phyloP scores from a whole-genome alignment of 1,139 yeast genomes.

The Wickerhamomyces sp. region DNA sequence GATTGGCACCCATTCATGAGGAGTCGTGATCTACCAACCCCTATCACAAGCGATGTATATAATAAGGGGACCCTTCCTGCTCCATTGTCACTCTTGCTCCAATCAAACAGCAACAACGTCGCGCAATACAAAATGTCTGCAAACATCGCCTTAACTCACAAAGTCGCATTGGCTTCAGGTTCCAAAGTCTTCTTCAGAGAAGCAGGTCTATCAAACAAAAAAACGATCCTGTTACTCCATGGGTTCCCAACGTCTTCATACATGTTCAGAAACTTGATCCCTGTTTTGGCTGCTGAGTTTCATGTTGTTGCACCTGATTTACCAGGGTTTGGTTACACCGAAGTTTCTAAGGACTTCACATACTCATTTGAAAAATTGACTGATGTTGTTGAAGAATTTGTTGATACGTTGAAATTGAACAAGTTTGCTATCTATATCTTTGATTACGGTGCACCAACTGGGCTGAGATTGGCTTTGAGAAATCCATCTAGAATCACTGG shows the following conservation, averaged over 20 bases:
- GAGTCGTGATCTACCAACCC: too few species aligned
- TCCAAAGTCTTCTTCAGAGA: constrained; percentile 34
- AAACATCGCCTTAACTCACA: background rate
- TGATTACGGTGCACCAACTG: constrained; percentile 43
- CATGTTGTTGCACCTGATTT: constrained; percentile 42
- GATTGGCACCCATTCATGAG: too few species aligned
- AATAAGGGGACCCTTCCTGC: too few species aligned
- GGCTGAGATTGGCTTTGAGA: constrained; percentile 32
- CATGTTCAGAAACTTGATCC: constrained; percentile 34
- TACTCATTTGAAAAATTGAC: constrained; percentile 32
- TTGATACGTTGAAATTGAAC: constrained; percentile 26
- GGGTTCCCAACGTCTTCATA: constrained; percentile 42
- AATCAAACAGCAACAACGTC: too few species aligned
- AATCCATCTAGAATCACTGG: constrained; percentile 29
- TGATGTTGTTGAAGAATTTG: constrained; percentile 29
- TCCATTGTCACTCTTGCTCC: too few species aligned
- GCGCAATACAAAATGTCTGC: background rate
- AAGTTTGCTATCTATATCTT: constrained; percentile 34
- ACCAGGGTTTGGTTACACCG: constrained; percentile 40
- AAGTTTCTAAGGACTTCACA: constrained; percentile 25
- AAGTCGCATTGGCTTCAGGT: constrained; percentile 8
- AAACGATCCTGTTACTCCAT: constrained; percentile 35
- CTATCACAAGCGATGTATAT: too few species aligned
- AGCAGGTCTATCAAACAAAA: constrained; percentile 30
- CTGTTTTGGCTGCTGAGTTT: constrained; percentile 31